phyloP scores from a whole-genome alignment of 176 grass and related monocot genomes.

The Leersia perrieri region DNA sequence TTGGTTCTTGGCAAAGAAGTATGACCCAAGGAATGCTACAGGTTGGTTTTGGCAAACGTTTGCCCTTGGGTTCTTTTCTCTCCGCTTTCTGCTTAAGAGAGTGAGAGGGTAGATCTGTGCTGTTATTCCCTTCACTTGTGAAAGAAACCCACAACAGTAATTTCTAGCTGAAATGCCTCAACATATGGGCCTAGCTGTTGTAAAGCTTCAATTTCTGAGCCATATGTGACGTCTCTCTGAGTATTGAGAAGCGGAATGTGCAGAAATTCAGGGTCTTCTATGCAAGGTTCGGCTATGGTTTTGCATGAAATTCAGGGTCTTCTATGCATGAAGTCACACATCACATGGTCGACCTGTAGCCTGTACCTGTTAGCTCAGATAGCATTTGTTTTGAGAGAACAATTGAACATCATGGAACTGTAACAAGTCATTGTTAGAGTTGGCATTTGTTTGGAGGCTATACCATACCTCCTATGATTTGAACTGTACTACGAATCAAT shows the following conservation, averaged over 20 bases:
- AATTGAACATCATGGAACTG: neutral
- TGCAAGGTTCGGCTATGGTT: neutral
- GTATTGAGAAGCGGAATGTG: neutral
- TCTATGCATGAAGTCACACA: neutral
- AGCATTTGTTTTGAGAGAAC: neutral
- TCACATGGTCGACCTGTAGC: neutral
- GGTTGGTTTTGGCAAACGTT: conserved; percentile 90
- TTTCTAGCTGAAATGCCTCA: neutral
- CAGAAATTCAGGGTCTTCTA: neutral
- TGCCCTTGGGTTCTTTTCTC: conserved; percentile 56
- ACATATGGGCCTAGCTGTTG: neutral
- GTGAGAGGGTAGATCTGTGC: conserved; percentile 16
- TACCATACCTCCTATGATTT: neutral
- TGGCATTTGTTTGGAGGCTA: neutral
- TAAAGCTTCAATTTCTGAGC: neutral
- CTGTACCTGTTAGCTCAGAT: neutral
- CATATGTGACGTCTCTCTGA: neutral
- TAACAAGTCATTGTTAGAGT: neutral
- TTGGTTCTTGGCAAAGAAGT: conserved; percentile 65
- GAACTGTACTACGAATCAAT: conserved; percentile 21
- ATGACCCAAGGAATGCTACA: conserved; percentile 66
- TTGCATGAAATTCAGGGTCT: neutral
- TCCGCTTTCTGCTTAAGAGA: conserved; percentile 72
- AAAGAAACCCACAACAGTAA: neutral
- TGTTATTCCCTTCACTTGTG: neutral